Percentiles rank a stretch among this genome's conserved stretches.
phyloP scores from a whole-genome alignment of 192 early-diverging fungal genomes.

The Dissophora ornata region DNA sequence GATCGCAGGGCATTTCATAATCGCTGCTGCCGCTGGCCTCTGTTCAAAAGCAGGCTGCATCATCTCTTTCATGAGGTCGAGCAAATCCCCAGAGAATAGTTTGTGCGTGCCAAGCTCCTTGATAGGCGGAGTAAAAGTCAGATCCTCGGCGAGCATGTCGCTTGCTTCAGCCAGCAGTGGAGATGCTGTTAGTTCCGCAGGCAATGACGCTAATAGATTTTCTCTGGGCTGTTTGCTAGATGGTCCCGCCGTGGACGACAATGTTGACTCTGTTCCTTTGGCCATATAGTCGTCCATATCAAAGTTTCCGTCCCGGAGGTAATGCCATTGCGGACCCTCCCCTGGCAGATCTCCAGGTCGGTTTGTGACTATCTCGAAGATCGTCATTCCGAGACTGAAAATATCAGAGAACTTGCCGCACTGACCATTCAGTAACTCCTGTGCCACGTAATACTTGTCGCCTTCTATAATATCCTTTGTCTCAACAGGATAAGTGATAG shows the following conservation, averaged over 20 bases:
- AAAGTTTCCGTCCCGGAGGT: slow-evolving; percentile 78
- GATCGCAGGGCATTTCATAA: slow-evolving; percentile 8
- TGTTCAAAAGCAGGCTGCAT: slow-evolving; percentile 29
- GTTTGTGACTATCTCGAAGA: slow-evolving; percentile 88
- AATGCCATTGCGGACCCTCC: slow-evolving; percentile 89
- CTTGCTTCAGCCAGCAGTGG: too few species aligned
- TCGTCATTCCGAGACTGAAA: slow-evolving; percentile 92
- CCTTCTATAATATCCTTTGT: slow-evolving; percentile 79
- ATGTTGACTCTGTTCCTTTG: too few species aligned
- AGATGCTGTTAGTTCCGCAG: not conserved
- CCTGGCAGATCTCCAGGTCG: slow-evolving; percentile 81
- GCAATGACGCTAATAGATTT: not conserved
- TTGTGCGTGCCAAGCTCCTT: not conserved
- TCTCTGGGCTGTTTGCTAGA: too few species aligned
- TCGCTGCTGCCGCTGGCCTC: slow-evolving; percentile 21
- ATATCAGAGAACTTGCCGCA: slow-evolving; percentile 88
- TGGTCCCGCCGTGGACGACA: too few species aligned
- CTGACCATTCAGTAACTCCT: slow-evolving; percentile 78
- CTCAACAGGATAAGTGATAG: slow-evolving; percentile 70
- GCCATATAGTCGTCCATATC: slow-evolving; percentile 23
- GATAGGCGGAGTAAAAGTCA: not conserved
- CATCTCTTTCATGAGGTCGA: slow-evolving; percentile 27
- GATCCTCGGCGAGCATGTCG: not conserved
- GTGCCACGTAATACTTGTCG: slow-evolving; percentile 93
- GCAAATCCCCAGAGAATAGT: slow-evolving; percentile 17